Evolutionary conservation across 306 rosid species (phyloP).

Genomic region (Cicer cuneatum): DNA sequence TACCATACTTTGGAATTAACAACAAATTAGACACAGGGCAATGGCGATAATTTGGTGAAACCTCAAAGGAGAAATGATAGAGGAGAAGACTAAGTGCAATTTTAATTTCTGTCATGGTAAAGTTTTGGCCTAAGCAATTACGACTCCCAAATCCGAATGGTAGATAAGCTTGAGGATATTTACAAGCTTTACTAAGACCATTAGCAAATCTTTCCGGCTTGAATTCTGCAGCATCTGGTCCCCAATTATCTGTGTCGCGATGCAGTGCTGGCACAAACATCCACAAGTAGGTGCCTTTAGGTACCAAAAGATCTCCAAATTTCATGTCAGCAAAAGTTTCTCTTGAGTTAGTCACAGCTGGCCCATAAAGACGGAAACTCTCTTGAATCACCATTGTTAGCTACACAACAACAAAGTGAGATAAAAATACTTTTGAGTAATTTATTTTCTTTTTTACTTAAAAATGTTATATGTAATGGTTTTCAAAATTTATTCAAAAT

Average conservation of each 20-base stretch:
- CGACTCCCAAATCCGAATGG: slow-evolving; percentile 51
- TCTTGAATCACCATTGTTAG: slow-evolving; percentile 54
- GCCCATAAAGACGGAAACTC: slow-evolving; percentile 46
- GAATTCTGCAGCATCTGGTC: slow-evolving; percentile 41
- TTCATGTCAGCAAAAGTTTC: slow-evolving; percentile 42
- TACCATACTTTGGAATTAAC: slow-evolving; percentile 46
- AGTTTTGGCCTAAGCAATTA: slow-evolving; percentile 48
- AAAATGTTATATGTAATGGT: too few species aligned
- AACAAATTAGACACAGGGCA: slow-evolving; percentile 33
- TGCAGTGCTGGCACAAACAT: slow-evolving; percentile 27
- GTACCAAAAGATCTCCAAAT: slow-evolving; percentile 39
- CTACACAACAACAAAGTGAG: slow-evolving; percentile 2
- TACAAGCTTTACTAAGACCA: slow-evolving; percentile 47
- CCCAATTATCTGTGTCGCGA: slow-evolving; percentile 50
- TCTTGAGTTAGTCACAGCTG: slow-evolving; percentile 37
- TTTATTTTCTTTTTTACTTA: too few species aligned
- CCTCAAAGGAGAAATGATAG: slow-evolving; percentile 28
- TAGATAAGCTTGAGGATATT: slow-evolving; percentile 47
- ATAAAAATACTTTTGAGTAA: too few species aligned
- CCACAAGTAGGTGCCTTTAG: slow-evolving; percentile 48
- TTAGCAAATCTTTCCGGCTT: slow-evolving; percentile 47
- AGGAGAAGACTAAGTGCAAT: slow-evolving; percentile 32
- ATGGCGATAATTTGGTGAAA: slow-evolving; percentile 48
- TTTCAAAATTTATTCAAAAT: too few species aligned
- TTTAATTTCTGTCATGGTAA: slow-evolving; percentile 38